phyloP scores from a whole-genome alignment of 176 grass and related monocot species.

The Lolium perenne region DNA sequence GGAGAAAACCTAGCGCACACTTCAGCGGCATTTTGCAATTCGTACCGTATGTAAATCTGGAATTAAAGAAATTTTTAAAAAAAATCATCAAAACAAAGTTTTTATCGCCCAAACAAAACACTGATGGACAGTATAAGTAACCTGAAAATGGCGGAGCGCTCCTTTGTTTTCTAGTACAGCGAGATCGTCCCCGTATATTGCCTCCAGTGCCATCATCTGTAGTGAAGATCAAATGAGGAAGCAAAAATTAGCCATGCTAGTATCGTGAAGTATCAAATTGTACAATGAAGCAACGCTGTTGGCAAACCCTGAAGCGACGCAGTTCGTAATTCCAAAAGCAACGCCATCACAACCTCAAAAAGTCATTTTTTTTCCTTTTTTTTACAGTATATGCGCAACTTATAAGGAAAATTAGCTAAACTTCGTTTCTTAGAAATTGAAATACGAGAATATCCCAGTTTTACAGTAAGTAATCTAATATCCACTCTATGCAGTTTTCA shows the following conservation, averaged over 20 bases:
- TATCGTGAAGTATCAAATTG: neutral
- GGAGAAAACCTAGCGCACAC: conserved; percentile 37
- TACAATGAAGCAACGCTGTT: neutral
- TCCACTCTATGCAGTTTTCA: too few species aligned
- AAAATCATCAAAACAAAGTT: neutral
- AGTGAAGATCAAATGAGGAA: neutral
- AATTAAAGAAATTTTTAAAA: neutral
- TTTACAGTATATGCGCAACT: neutral
- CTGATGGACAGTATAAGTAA: conserved; percentile 12
- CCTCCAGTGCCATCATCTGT: conserved; percentile 59
- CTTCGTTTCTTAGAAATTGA: too few species aligned
- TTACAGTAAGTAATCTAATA: too few species aligned
- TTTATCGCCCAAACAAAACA: neutral
- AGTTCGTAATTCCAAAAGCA: neutral
- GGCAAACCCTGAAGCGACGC: neutral
- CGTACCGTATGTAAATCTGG: conserved; percentile 43
- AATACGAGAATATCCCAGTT: too few species aligned
- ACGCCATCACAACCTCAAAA: neutral
- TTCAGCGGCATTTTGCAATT: conserved; percentile 4
- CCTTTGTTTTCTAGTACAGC: conserved; percentile 40
- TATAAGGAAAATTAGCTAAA: neutral
- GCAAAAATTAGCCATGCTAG: neutral
- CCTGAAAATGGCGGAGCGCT: conserved; percentile 54
- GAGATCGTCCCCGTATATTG: conserved; percentile 60
- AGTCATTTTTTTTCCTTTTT: neutral